phyloP scores from a whole-genome alignment of 352 stramenopile genomes.

The Pythium graminicola region DNA sequence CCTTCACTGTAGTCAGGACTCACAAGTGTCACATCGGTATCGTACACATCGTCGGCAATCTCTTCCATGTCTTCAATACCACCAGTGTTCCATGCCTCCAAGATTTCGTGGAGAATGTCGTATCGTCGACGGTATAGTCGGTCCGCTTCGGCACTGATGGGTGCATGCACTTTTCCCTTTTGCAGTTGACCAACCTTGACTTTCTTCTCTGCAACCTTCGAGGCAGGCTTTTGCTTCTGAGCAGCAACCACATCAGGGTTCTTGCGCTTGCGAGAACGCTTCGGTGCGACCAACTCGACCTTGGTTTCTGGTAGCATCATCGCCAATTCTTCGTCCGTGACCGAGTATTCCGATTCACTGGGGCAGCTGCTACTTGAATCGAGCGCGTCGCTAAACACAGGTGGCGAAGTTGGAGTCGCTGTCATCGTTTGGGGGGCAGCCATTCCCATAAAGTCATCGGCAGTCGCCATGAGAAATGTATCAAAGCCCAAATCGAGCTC shows the following conservation, averaged over 20 bases:
- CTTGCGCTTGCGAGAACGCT: conserved; percentile 58
- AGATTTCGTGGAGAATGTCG: conserved; percentile 66
- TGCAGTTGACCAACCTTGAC: conserved; percentile 9
- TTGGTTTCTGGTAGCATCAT: conserved; percentile 2
- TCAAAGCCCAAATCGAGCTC: conserved; percentile 61
- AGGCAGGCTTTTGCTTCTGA: conserved; percentile 11
- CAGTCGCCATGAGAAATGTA: conserved; percentile 47
- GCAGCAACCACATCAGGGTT: conserved; percentile 27
- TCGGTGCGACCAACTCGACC: conserved; percentile 1
- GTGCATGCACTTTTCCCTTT: conserved; percentile 13
- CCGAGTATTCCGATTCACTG: conserved; percentile 21
- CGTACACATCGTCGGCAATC: conserved; percentile 70
- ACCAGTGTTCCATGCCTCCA: conserved; percentile 76
- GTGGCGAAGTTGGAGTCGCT: conserved; percentile 8
- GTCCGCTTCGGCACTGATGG: conserved; percentile 41
- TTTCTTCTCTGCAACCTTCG: conserved; percentile 24
- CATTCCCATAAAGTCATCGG: conserved; percentile 61
- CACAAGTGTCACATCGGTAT: conserved; percentile 61
- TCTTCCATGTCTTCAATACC: conserved; percentile 79
- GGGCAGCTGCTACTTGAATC: conserved; percentile 21
- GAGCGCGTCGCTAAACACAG: conserved; percentile 19
- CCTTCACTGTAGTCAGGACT: conserved; percentile 59
- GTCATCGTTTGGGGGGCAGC: too few relatives aligned
- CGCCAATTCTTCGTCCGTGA: conserved; percentile 15
- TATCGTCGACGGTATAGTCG: conserved; percentile 56